Evolutionary conservation across 352 stramenopile species (phyloP).

Genomic region (Pythium plurisporium): DNA sequence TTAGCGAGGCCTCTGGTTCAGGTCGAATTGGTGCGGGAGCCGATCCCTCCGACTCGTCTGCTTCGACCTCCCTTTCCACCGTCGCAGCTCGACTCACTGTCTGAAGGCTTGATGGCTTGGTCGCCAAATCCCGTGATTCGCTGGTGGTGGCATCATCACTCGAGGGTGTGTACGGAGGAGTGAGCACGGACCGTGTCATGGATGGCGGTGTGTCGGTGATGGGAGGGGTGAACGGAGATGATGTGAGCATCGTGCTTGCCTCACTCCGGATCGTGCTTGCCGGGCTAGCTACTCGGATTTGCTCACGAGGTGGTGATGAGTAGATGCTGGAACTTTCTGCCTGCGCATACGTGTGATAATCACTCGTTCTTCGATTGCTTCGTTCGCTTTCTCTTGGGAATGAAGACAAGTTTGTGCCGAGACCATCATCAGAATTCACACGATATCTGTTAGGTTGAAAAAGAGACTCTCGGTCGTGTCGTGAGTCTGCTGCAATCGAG

Average conservation of each 20-base stretch:
- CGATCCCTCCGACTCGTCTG: too few relatives aligned
- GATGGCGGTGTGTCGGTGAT: conserved; percentile 10
- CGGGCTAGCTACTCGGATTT: background rate
- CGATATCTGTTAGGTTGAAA: background rate
- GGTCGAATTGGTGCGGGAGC: too few relatives aligned
- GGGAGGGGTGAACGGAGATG: conserved; percentile 7
- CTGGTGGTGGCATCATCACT: conserved; percentile 3
- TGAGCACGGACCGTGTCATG: background rate
- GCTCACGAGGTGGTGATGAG: background rate
- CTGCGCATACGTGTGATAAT: too few relatives aligned
- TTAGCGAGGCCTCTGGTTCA: background rate
- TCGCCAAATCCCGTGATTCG: too few relatives aligned
- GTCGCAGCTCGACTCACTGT: too few relatives aligned
- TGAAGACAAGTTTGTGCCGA: background rate
- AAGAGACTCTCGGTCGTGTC: background rate
- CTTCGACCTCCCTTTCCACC: too few relatives aligned
- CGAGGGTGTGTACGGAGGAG: conserved; percentile 6
- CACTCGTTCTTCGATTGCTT: background rate
- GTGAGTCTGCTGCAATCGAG: background rate
- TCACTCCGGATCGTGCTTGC: conserved; percentile 8
- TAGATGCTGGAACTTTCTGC: background rate
- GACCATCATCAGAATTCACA: background rate
- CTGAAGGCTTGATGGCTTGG: background rate
- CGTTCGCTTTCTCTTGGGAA: background rate
- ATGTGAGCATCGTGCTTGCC: conserved; percentile 9